Evolutionary conservation across 192 early-diverging fungal genomes (phyloP).

Genomic region (Allomyces javanicus): DNA sequence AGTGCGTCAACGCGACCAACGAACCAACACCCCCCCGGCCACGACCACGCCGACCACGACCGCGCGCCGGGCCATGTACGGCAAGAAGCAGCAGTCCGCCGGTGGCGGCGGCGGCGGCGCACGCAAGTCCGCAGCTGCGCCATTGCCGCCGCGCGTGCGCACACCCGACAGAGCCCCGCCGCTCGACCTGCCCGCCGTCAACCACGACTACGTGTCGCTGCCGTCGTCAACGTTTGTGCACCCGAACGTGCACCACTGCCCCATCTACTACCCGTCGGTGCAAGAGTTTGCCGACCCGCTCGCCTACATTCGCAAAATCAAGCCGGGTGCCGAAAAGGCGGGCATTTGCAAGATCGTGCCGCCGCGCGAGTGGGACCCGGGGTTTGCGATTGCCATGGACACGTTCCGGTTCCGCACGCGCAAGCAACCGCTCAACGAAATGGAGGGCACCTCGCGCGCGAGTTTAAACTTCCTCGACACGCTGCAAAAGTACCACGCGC

Average conservation of each 20-base stretch:
- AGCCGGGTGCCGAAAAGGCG: conserved; percentile 47
- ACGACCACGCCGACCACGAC: too few relatives aligned
- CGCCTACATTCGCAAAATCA: conserved; percentile 63
- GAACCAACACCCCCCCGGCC: too few relatives aligned
- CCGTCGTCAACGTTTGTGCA: conserved; percentile 32
- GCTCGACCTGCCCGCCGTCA: not conserved
- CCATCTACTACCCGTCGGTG: conserved; percentile 56
- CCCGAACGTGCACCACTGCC: conserved; percentile 33
- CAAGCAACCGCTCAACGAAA: conserved; percentile 74
- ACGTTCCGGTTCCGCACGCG: conserved; percentile 76
- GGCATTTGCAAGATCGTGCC: conserved; percentile 89
- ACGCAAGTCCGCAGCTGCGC: too few relatives aligned
- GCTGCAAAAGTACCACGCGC: conserved; percentile 69
- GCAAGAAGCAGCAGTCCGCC: too few relatives aligned
- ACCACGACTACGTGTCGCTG: conserved; percentile 6
- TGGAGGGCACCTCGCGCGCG: conserved; percentile 70
- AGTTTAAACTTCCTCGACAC: conserved; percentile 82
- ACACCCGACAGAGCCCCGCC: not conserved
- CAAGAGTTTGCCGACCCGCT: conserved; percentile 73
- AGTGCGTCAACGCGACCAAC: too few relatives aligned
- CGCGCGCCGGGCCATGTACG: too few relatives aligned
- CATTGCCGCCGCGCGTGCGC: not conserved
- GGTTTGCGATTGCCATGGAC: conserved; percentile 58
- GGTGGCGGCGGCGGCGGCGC: too few relatives aligned
- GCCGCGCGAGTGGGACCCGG: conserved; percentile 63